Evolutionary conservation across 306 rosid species (phyloP), one percentile per base, ranked within the genome.

Genomic region (Castanea sativa): DNA sequence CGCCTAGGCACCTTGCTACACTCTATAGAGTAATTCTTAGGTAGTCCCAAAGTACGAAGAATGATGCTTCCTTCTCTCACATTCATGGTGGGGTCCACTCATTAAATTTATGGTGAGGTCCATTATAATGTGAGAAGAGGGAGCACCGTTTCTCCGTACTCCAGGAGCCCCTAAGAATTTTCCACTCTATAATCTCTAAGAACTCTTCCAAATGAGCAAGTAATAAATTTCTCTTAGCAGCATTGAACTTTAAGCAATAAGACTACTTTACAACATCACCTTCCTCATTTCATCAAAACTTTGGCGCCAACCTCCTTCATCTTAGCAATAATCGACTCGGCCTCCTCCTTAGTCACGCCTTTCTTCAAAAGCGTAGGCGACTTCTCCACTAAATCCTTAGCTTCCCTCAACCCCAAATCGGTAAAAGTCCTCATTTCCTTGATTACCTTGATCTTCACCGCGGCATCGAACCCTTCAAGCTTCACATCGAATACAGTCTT

Each of bases 221-320:
- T 65, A 65, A 65, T 33, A 23, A 18, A 6, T 5, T 65, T 65
- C 71, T 65, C 51, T 63, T 63, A 63, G 20, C 38, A 5, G n/a
- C 41, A 29, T 14, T 61, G 21, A 63, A 63, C 69, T 5, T n/a
- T 10, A 63, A 35, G 6, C 20, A 4, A 8, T 16, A 5, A 8
- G 2, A 19, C 6, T 19, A 67, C 61, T 71, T 51, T 83, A 58
- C 64, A 43, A 23, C 52, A 45, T 33, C 73, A 90, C 93, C 98
- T 23, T 1, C 23, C 23, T 93, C 84, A 95, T 86, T 90, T 98
- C 98, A 91, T 89, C 0, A 92, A 74, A 74, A 87, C 98, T 73
- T 93, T 92, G 6, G 98, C 98, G 2, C 99, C 99, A 76, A 93
- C 84, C 23, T 86, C 94, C 85, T 91, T 95, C 96, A 95, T 83